Base-by-base conservation (phyloP, 345 rosid genomes). In the Laguncularia racemosa region DNA sequence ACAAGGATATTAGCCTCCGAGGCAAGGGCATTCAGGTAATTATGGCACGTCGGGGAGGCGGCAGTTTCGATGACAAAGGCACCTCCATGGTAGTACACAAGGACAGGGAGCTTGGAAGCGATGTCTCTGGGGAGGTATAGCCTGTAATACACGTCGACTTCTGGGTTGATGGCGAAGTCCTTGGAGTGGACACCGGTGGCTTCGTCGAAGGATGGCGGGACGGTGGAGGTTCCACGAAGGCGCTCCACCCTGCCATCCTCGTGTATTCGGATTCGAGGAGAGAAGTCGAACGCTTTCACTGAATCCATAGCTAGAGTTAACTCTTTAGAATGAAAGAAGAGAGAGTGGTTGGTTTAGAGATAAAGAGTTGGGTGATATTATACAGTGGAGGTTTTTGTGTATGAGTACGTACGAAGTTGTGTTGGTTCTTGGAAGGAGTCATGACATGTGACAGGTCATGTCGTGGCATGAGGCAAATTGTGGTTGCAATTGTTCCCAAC, bases 231-330 rank as follows among this genome's bases (percentile, higher is more conserved):
- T 2, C 78, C 64, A 8, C 15, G 0, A 4, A 79, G 68, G 43
- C 87, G 60, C 50, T 84, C 78, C n/a, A 86, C 49, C 3, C 74
- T 70, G 20, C 90, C 95, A 53, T 79, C 83, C 68, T 74, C 66
- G 80, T 72, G 69, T 13, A 71, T 7, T 13, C 52, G 65, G 47
- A 64, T 20, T 18, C 75, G 0, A 16, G 81, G 83, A 48, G 77
- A 58, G 56, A 7, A 57, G 45, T 81, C 80, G 44, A 16, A 28
- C 20, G 71, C 65, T 40, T 69, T 53, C 59, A 74, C 79, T 20
- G 79, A 57, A 1, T 47, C 66, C 66, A 62, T 62, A 2, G 53
- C 40, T 9, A 5, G 40, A 10, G 40, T 33, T 33, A 6, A 3
- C 28, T 11, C 9, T 14, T 9, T 15, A 16, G 23, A 49, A 4